Evolutionary conservation across 495 filamentous ascomycete genomes (phyloP).

Genomic region (Xylaria palmicola): DNA sequence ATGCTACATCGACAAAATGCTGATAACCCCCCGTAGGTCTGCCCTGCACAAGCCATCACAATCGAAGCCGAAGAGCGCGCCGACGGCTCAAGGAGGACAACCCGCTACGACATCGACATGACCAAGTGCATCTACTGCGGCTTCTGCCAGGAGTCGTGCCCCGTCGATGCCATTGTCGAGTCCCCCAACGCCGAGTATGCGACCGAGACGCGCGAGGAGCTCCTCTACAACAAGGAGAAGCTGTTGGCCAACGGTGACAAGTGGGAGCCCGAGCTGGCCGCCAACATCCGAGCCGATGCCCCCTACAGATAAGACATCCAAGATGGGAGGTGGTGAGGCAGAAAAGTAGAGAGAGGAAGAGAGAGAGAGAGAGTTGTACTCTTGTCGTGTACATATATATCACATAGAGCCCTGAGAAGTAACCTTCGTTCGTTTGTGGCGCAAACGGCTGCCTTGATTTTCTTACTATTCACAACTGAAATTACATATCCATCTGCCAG

Average conservation of each 20-base stretch:
- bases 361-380: neutral
- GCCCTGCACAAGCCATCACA: conserved; percentile 94
- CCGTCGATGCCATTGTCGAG: conserved; percentile 97
- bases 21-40: conserved; percentile 56
- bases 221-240: conserved; percentile 97
- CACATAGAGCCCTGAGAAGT: conserved; percentile 26
- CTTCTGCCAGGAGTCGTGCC: conserved; percentile 98
- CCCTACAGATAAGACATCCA: conserved; percentile 69
- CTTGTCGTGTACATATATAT: conserved; percentile 33
- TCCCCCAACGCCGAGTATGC: conserved; percentile 97
- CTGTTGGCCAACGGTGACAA: conserved; percentile 87
- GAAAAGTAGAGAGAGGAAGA: neutral
- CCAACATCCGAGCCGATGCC: conserved; percentile 82
- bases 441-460: conserved; percentile 3
- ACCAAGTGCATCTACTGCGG: conserved; percentile 99
- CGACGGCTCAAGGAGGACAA: conserved; percentile 91
- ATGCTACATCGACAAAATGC: neutral
- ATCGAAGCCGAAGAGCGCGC: conserved; percentile 98
- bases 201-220: conserved; percentile 93
- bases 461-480: neutral
- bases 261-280: conserved; percentile 97
- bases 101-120: conserved; percentile 99
- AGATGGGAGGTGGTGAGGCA: neutral
- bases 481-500: too few relatives aligned
- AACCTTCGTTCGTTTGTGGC: conserved; percentile 13